A percentile compares a stretch with the other conserved stretches of the same genome.
Evolutionary conservation across 352 stramenopile genomes (phyloP).

Genomic region (Globisporangium apiculatum): DNA sequence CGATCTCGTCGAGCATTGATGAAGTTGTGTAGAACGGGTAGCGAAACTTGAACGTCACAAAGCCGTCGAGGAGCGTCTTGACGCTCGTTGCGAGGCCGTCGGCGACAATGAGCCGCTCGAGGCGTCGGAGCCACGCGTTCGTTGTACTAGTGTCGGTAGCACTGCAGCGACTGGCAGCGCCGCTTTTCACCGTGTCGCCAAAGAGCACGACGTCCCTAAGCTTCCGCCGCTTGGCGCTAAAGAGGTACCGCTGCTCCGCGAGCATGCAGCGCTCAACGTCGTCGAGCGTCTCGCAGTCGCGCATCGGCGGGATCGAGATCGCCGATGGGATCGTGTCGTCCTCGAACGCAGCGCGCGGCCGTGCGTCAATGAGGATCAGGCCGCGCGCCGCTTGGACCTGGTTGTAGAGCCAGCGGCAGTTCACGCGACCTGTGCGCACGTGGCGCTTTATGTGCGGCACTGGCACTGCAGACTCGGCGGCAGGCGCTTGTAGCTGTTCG

Average conservation of each 20-base stretch:
- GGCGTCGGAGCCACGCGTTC: conserved; percentile 45
- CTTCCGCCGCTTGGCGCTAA: conserved; percentile 68
- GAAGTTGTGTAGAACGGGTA: conserved; percentile 83
- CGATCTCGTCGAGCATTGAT: conserved; percentile 56
- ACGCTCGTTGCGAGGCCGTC: conserved; percentile 73
- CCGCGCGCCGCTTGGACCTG: conserved; percentile 68
- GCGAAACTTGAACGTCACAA: conserved; percentile 77
- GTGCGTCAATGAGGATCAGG: conserved; percentile 73
- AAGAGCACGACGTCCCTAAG: conserved; percentile 77
- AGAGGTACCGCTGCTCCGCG: conserved; percentile 62
- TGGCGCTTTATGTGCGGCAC: conserved; percentile 24
- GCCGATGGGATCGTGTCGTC: conserved; percentile 70
- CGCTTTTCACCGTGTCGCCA: conserved; percentile 52
- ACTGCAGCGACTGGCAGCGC: conserved; percentile 4
- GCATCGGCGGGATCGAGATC: conserved; percentile 63
- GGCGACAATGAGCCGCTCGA: conserved; percentile 62
- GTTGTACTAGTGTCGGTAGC: conserved; percentile 6
- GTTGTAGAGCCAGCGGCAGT: conserved; percentile 83
- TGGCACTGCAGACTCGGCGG: too few species aligned
- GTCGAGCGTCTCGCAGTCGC: conserved; percentile 29
- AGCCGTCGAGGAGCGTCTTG: conserved; percentile 70
- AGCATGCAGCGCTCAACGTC: conserved; percentile 48
- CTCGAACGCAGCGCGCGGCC: conserved; percentile 41
- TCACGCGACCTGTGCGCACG: conserved; percentile 60
- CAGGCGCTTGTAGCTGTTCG: too few species aligned